Conservation (phyloP, 352 stramenopile genomes). For the Phytophthora palmivora region DNA sequence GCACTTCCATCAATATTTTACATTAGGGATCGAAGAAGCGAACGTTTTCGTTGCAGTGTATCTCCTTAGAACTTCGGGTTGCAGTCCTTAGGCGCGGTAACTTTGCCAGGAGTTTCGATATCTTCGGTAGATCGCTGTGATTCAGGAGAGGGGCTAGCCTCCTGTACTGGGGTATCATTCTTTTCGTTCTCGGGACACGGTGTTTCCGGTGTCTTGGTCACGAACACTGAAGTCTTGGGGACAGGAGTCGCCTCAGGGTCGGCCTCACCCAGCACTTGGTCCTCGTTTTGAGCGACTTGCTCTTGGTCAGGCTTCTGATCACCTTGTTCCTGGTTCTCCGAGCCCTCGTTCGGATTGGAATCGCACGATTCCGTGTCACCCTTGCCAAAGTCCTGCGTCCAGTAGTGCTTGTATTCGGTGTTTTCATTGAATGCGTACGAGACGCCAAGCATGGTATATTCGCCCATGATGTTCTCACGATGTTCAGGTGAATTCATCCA, state of each 20-base stretch:
- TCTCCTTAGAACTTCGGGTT: conserved; percentile 19
- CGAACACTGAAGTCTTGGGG: conserved; percentile 4
- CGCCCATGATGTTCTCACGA: conserved; percentile 37
- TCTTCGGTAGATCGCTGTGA: conserved; percentile 3
- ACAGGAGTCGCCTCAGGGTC: conserved; percentile 3
- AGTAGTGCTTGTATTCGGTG: conserved; percentile 46
- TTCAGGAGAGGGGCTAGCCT: background rate
- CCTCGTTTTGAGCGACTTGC: conserved; percentile 7
- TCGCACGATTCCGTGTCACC: conserved; percentile 40
- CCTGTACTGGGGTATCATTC: background rate
- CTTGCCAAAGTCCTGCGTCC: conserved; percentile 57
- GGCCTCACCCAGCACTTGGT: conserved; percentile 9
- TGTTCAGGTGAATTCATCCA: conserved; percentile 47
- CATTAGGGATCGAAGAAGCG: background rate
- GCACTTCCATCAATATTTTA: conserved; percentile 8
- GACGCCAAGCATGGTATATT: conserved; percentile 41
- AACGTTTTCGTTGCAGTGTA: background rate
- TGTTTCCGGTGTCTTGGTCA: background rate
- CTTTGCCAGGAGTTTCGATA: conserved; percentile 1
- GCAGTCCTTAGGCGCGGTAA: conserved; percentile 10
- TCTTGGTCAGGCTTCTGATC: conserved; percentile 12
- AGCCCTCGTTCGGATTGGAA: background rate
- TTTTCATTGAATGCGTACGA: conserved; percentile 32
- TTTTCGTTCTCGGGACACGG: conserved; percentile 5
- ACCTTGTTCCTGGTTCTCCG: conserved; percentile 6